These are phyloP conservation scores for Cordyceps javanica DNA, from an alignment of 2,329 filamentous ascomycete species.

Conservation along the genomic window DNA sequence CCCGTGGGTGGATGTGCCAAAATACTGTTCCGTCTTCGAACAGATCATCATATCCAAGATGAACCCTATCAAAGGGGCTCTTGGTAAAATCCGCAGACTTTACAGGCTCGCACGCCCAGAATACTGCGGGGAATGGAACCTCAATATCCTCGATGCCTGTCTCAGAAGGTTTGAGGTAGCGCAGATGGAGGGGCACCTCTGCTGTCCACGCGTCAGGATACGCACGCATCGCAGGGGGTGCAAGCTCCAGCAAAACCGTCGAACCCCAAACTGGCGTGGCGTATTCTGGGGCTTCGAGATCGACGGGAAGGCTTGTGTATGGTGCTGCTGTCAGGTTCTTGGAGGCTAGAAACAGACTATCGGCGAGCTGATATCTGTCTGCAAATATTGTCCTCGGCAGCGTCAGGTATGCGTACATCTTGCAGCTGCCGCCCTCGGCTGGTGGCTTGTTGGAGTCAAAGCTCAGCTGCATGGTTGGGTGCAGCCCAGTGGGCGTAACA, in stretches of 20 bases:
- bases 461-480: conserved; percentile 69
- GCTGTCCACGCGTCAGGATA: conserved; percentile 50
- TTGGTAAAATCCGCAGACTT: conserved; percentile 60
- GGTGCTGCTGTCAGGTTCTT: conserved; percentile 68
- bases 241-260: conserved; percentile 67
- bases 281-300: conserved; percentile 88
- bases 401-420: conserved; percentile 73
- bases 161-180: conserved; percentile 64
- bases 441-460: conserved; percentile 50
- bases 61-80: conserved; percentile 80
- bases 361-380: conserved; percentile 78
- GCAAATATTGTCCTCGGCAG: conserved; percentile 77
- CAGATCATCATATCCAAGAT: conserved; percentile 78
- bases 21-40: conserved; percentile 75
- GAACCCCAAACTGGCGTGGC: conserved; percentile 73
- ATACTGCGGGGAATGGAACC: conserved; percentile 77
- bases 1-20: conserved; percentile 64
- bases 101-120: conserved; percentile 78
- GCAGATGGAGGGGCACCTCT: conserved; percentile 75
- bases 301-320: conserved; percentile 68
- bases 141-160: conserved; percentile 48
- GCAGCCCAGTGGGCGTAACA: conserved; percentile 68
- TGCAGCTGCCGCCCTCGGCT: conserved; percentile 54
- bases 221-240: conserved; percentile 38
- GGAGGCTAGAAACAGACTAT: conserved; percentile 69